Evolutionary conservation across 1,139 yeast species (phyloP).

Genomic region (Saccharomyces hybrid): DNA sequence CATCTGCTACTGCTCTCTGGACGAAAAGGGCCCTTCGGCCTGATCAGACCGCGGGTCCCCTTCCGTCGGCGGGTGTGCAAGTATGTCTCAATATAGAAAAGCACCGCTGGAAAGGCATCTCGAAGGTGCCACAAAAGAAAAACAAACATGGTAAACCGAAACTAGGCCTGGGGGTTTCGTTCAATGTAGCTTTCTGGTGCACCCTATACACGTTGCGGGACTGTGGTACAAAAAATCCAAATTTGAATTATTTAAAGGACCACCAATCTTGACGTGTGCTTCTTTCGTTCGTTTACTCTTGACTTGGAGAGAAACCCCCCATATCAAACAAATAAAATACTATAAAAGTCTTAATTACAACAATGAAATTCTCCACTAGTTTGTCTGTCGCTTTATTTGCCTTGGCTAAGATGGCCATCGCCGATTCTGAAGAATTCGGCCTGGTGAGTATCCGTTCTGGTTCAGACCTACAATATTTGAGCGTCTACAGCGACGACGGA

Average conservation of each 20-base stretch:
- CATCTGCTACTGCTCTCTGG: not conserved
- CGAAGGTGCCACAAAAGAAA: not conserved
- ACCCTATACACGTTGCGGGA: not conserved
- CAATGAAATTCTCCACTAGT: slow-evolving; percentile 15
- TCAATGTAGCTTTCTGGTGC: not conserved
- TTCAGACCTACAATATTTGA: slow-evolving; percentile 28
- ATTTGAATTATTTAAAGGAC: not conserved
- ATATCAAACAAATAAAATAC: not conserved
- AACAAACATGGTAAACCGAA: not conserved
- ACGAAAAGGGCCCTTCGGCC: not conserved
- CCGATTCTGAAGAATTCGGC: slow-evolving; percentile 33
- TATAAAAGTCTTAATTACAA: not conserved
- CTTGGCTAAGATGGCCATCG: slow-evolving; percentile 21
- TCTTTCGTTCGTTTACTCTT: not conserved
- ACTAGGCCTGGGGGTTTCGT: not conserved
- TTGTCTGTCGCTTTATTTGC: slow-evolving; percentile 15
- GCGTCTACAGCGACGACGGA: slow-evolving; percentile 13
- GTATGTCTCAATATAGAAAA: not conserved
- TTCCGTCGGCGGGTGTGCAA: not conserved
- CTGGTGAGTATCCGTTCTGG: slow-evolving; percentile 32
- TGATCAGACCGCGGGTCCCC: not conserved
- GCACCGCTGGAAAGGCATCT: not conserved
- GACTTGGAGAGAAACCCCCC: not conserved
- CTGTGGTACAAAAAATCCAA: not conserved
- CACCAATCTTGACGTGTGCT: not conserved